Conservation (phyloP, 202 grass and related monocot genomes). For the Musa balbisiana region DNA sequence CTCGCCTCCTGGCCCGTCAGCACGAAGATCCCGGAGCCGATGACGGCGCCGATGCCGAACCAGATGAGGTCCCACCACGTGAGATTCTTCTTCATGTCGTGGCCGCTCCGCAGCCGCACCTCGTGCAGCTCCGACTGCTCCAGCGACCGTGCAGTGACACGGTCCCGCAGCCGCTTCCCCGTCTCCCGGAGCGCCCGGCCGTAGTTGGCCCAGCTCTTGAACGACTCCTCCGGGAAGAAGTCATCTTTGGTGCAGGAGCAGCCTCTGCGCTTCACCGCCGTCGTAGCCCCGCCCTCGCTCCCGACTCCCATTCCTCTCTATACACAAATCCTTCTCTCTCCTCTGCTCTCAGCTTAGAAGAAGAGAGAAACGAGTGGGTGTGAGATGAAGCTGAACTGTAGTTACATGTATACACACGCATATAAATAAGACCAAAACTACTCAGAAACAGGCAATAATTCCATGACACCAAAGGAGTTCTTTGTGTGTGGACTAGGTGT, state of each 20-base stretch:
- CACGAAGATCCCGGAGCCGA: conserved; percentile 87
- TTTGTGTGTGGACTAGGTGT: too few relatives aligned
- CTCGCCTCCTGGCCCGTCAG: conserved; percentile 61
- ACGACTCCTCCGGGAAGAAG: conserved; percentile 90
- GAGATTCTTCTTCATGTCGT: conserved; percentile 73
- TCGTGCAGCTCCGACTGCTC: conserved; percentile 65
- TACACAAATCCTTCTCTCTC: not conserved
- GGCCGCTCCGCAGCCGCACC: conserved; percentile 61
- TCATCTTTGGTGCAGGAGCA: conserved; percentile 41
- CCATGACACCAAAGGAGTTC: too few relatives aligned
- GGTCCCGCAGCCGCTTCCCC: conserved; percentile 43
- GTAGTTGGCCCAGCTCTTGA: conserved; percentile 73
- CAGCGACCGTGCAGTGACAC: conserved; percentile 47
- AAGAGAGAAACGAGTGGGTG: not conserved
- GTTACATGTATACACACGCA: too few relatives aligned
- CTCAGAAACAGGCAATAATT: too few relatives aligned
- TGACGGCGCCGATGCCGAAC: conserved; percentile 78
- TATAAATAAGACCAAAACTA: too few relatives aligned
- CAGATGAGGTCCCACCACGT: conserved; percentile 83
- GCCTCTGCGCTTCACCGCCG: conserved; percentile 28
- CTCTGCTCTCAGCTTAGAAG: not conserved
- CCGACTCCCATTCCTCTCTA: conserved; percentile 26
- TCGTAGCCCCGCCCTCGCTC: conserved; percentile 5
- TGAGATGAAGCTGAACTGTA: too few relatives aligned
- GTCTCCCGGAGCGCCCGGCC: conserved; percentile 49